These are phyloP conservation scores for Grosmannia serpens DNA, from an alignment of 2,329 filamentous ascomycete genomes.

Conservation along the genomic window DNA sequence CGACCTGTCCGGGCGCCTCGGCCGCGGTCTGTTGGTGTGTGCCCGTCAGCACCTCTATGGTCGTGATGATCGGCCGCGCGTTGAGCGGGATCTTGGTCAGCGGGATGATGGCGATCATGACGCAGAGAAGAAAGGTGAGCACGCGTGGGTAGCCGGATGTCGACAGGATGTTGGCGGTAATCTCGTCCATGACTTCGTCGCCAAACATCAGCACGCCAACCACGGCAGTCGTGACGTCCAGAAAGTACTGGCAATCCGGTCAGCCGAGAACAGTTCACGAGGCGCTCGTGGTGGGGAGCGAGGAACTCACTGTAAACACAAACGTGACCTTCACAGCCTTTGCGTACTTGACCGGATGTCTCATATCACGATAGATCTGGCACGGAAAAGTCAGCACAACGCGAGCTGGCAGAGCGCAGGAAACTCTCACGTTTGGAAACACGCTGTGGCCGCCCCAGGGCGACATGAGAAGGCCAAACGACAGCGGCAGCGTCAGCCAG, in stretches of 20 bases:
- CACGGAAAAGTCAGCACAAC: not conserved
- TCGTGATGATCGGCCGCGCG: constrained; percentile 76
- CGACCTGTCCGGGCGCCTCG: constrained; percentile 39
- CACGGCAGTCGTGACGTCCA: constrained; percentile 73
- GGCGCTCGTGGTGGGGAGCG: not conserved
- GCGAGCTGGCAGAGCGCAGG: not conserved
- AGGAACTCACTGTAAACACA: constrained; percentile 20
- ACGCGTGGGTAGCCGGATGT: constrained; percentile 61
- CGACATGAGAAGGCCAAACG: constrained; percentile 82
- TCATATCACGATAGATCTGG: constrained; percentile 51
- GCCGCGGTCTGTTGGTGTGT: constrained; percentile 44
- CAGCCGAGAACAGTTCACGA: not conserved
- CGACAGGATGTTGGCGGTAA: constrained; percentile 79
- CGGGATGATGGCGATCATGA: constrained; percentile 85
- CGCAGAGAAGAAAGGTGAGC: constrained; percentile 67
- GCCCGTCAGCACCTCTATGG: constrained; percentile 68
- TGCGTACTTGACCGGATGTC: constrained; percentile 69
- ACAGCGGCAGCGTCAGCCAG: constrained; percentile 78
- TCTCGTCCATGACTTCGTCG: constrained; percentile 72
- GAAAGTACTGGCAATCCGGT: constrained; percentile 43
- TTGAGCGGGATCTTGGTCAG: constrained; percentile 92
- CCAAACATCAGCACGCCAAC: constrained; percentile 92
- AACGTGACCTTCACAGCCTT: constrained; percentile 20
- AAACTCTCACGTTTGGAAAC: constrained; percentile 60
- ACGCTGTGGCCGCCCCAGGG: constrained; percentile 53